Conservation (phyloP, 2,329 filamentous ascomycete species). For the Lachnellula arida region DNA sequence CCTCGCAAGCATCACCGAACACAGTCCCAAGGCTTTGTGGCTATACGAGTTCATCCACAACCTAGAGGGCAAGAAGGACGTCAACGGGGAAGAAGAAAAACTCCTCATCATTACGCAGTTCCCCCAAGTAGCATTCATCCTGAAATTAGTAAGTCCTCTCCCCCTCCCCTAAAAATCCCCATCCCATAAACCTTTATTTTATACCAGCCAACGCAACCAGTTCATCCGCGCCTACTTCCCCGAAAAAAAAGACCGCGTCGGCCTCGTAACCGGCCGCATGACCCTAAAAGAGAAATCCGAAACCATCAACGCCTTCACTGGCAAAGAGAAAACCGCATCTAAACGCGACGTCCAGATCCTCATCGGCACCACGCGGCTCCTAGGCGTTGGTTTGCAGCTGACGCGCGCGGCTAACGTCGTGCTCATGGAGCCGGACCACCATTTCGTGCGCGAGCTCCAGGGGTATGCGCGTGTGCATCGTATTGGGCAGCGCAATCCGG, state of each 20-base stretch:
- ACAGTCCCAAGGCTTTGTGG: constrained; percentile 17
- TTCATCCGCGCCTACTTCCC: constrained; percentile 7
- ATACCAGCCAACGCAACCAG: too few species aligned
- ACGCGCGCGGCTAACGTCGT: constrained; percentile 14
- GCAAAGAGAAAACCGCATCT: background rate
- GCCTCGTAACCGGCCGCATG: constrained; percentile 4
- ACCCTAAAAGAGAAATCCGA: constrained; percentile 1
- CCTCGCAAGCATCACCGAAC: constrained; percentile 5
- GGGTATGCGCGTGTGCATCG: constrained; percentile 14
- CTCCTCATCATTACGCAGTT: constrained; percentile 15
- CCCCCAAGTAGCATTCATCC: constrained; percentile 11
- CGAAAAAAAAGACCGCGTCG: constrained; percentile 6
- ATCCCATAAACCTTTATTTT: too few species aligned
- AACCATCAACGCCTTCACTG: constrained; percentile 4
- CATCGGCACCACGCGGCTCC: constrained; percentile 13
- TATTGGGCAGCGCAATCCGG: constrained; percentile 16
- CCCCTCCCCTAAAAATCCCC: background rate
- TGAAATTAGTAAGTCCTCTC: constrained; percentile 9
- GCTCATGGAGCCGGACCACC: constrained; percentile 17
- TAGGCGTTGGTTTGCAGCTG: constrained; percentile 15
- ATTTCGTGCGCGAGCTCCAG: constrained; percentile 15
- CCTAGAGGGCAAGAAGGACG: constrained; percentile 5
- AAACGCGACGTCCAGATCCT: constrained; percentile 17
- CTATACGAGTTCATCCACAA: constrained; percentile 9
- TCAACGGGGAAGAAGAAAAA: constrained; percentile 12